Evolutionary conservation across 139 green algal genomes (phyloP), one percentile per base, ranked within the genome.

Genomic region (Coelastrella sp.): DNA sequence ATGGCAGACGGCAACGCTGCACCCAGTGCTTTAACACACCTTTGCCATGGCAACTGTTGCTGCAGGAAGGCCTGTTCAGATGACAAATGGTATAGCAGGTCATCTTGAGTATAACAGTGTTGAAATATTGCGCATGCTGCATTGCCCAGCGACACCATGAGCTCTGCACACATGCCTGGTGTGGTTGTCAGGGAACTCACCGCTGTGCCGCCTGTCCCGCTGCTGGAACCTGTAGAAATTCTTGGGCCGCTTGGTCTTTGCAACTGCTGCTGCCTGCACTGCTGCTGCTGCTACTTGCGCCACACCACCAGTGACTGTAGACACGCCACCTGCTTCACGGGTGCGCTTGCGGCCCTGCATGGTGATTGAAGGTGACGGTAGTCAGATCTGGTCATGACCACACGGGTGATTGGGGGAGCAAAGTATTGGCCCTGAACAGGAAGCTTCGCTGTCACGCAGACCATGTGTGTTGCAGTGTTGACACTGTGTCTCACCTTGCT

Each of bases 211-310:
- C 87, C 92, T 93, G 72, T 98, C 96, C 4, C 95, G 90, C 60
- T 94, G 92, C 86, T 98, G 96, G 82, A 97, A 98, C 63, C 94
- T 87, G 90, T 98, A 98, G 78, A 98, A 98, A 91, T 89, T 84
- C 25, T 66, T 85, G 68, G 80, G 58, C 65, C 91, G 61, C 49
- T 90, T 91, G 65, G 72, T 61, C 65, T 93, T 58, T n/a, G 90
- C 88, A 14, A 79, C 87, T n/a, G 92, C 89, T 57, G 92, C 92
- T 63, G 73, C 89, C 27, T 93, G 92, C n/a, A 80, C 84, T 20
- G 94, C 95, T 27, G 93, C 93, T 49, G 91, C 92, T 73, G 94
- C 93, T 56, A 94, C 96, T 0, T 68, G 35, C 8, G 94, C 94
- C 22, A 96, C 93, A 35, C 94, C 95, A 0, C 92, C 96, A 22